These are phyloP conservation scores for Epichloe amarillans DNA, from an alignment of 2,329 filamentous ascomycete genomes.

Conservation along the genomic window DNA sequence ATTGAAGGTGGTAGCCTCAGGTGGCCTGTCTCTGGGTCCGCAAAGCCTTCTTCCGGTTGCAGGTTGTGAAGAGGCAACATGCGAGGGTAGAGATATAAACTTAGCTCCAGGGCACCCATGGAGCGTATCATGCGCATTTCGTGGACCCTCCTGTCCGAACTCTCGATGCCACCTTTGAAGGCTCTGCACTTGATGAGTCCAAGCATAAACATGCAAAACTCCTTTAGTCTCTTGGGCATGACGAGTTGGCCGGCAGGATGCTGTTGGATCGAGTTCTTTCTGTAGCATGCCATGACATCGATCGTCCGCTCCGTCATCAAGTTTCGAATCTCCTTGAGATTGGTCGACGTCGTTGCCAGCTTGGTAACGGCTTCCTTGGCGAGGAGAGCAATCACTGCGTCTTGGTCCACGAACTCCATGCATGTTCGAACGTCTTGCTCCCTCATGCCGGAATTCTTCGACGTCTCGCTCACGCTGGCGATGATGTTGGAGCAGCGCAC, in stretches of 20 bases:
- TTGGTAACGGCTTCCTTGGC: constrained; percentile 91
- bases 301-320: constrained; percentile 82
- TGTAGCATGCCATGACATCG: constrained; percentile 81
- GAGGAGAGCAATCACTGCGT: constrained; percentile 76
- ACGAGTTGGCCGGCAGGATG: constrained; percentile 89
- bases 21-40: constrained; percentile 75
- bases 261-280: constrained; percentile 76
- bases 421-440: constrained; percentile 55
- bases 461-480: constrained; percentile 69
- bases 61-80: constrained; percentile 90
- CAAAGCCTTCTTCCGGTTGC: constrained; percentile 75
- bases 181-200: constrained; percentile 80
- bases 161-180: constrained; percentile 85
- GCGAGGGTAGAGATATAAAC: constrained; percentile 85
- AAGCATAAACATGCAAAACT: constrained; percentile 93
- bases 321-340: constrained; percentile 73
- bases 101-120: constrained; percentile 76
- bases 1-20: constrained; percentile 69
- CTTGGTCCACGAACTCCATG: constrained; percentile 92
- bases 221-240: constrained; percentile 88
- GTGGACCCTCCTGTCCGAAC: constrained; percentile 78
- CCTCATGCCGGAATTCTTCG: constrained; percentile 24
- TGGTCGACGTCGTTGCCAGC: constrained; percentile 53
- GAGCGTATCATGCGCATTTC: constrained; percentile 82
- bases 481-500: constrained; percentile 91